phyloP scores from a whole-genome alignment of 306 rosid genomes.

The Vicia villosa region DNA sequence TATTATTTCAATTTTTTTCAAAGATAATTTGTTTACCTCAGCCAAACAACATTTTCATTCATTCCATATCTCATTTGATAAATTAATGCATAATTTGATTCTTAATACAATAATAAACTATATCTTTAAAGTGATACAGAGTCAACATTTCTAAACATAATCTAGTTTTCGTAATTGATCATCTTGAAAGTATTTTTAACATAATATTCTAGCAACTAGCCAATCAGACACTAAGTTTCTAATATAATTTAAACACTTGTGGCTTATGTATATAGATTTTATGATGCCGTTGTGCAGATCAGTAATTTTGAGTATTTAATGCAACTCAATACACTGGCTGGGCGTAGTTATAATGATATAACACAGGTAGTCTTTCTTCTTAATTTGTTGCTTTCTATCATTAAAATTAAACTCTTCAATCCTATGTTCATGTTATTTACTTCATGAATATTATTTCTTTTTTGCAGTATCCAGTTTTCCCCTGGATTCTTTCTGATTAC shows the following conservation, averaged over 20 bases:
- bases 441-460: conserved; percentile 25
- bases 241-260: conserved; percentile 17
- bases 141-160: conserved; percentile 4
- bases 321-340: conserved; percentile 99
- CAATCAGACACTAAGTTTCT: conserved; percentile 14
- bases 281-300: conserved; percentile 65
- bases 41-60: conserved; percentile 4
- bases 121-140: conserved; percentile 7
- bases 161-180: not conserved
- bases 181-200: conserved; percentile 17
- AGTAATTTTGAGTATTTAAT: conserved; percentile 98
- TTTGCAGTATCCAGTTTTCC: conserved; percentile 96
- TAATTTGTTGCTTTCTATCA: conserved; percentile 29
- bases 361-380: conserved; percentile 75
- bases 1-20: not conserved
- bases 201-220: not conserved
- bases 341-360: conserved; percentile 97
- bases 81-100: not conserved
- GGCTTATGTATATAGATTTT: conserved; percentile 26
- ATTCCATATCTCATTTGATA: not conserved
- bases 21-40: not conserved
- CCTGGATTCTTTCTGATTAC: conserved; percentile 98
- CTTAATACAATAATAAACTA: conserved; percentile 12
- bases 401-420: conserved; percentile 25
- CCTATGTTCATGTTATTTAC: conserved; percentile 32